Conservation (phyloP, 116 monocot species). For the Papilionanthe hybrid region DNA sequence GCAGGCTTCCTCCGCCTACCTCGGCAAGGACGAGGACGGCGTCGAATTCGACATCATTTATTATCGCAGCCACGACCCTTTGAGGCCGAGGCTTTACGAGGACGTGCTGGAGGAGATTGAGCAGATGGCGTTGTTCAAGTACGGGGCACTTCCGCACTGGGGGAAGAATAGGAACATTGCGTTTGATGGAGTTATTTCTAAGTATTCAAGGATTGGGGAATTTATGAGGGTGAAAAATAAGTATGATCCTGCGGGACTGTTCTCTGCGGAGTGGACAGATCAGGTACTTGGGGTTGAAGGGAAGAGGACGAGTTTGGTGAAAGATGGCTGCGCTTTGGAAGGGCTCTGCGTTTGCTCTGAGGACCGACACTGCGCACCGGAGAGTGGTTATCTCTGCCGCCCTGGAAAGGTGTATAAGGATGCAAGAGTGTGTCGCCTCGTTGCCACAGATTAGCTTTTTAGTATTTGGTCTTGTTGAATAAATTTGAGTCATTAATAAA, state of each 20-base stretch:
- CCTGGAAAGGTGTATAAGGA: constrained; percentile 40
- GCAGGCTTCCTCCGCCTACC: constrained; percentile 37
- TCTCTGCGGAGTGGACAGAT: constrained; percentile 56
- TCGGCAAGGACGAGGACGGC: constrained; percentile 46
- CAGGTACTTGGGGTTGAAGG: constrained; percentile 36
- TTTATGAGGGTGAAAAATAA: constrained; percentile 30
- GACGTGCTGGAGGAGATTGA: constrained; percentile 53
- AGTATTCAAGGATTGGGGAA: constrained; percentile 18
- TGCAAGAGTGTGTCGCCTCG: constrained; percentile 34
- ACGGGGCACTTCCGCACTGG: constrained; percentile 49
- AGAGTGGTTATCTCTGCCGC: constrained; percentile 34
- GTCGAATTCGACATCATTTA: constrained; percentile 63
- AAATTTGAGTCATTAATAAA: too few species aligned
- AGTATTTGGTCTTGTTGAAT: too few species aligned
- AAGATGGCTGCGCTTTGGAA: constrained; percentile 45
- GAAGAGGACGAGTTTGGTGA: constrained; percentile 18
- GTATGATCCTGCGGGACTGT: constrained; percentile 41
- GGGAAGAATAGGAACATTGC: constrained; percentile 60
- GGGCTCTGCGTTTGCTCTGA: constrained; percentile 45
- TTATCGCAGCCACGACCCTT: constrained; percentile 42
- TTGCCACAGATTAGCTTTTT: background rate
- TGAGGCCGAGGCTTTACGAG: constrained; percentile 35
- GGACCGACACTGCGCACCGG: constrained; percentile 44
- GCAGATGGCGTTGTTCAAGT: constrained; percentile 58
- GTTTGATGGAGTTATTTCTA: constrained; percentile 34